phyloP scores from a whole-genome alignment of 257 asterid species.

The Plantago elongata region DNA sequence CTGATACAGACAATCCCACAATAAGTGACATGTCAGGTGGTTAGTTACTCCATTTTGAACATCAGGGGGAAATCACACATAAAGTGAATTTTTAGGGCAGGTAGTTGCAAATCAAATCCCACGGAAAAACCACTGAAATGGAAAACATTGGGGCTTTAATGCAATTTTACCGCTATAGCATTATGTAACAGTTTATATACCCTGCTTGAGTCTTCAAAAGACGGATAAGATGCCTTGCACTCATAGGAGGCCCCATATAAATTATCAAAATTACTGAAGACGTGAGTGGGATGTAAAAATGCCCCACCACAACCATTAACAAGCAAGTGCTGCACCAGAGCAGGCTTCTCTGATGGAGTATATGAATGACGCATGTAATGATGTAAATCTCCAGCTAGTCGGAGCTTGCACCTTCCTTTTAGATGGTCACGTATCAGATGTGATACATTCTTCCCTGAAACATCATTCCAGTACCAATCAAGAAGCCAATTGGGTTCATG shows the following conservation, averaged over 20 bases:
- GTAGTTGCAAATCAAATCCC: too few species aligned
- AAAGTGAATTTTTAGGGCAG: too few species aligned
- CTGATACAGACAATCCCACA: too few species aligned
- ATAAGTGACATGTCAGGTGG: too few species aligned
- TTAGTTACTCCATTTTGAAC: too few species aligned
- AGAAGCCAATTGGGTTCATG: constrained; percentile 98
- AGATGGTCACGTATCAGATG: constrained; percentile 79
- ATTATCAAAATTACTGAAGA: constrained; percentile 64
- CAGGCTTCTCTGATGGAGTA: constrained; percentile 76
- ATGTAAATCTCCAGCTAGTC: constrained; percentile 95
- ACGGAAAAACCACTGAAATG: too few species aligned
- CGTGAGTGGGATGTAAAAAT: constrained; percentile 97
- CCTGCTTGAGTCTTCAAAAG: constrained; percentile 97
- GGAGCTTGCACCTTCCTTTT: constrained; percentile 81
- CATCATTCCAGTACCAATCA: constrained; percentile 84
- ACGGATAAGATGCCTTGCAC: constrained; percentile 84
- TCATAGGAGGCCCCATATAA: constrained; percentile 64
- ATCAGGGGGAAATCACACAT: too few species aligned
- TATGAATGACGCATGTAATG: constrained; percentile 95
- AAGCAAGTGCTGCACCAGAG: constrained; percentile 76
- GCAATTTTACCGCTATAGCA: too few species aligned
- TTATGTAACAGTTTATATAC: constrained; percentile 29
- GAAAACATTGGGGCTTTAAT: too few species aligned
- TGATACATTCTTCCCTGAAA: constrained; percentile 71
- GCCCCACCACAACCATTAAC: constrained; percentile 99